Evolutionary conservation across 2,329 filamentous ascomycete species (phyloP), one percentile per base, ranked within the genome.

Genomic region (Fusarium incarnatum): DNA sequence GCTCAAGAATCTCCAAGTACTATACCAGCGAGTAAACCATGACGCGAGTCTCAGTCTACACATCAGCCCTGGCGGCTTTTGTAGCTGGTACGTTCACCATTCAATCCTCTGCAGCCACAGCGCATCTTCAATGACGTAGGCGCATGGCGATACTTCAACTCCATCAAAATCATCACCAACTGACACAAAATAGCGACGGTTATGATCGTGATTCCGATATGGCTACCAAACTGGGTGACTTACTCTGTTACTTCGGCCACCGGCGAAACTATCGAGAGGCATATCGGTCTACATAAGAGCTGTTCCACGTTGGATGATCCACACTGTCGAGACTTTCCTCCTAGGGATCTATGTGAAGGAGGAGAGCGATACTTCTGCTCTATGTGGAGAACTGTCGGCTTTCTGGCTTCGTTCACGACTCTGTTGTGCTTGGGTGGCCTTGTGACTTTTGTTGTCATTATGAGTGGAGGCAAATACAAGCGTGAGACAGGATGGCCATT

Each of bases 311-410:
- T 92, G 61, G 87, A 87, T 46, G 84, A 88, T 52, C 81, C 83
- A n/a, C 80, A 82, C 48, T 94, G 92, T 79, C 83, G 84, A 56
- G 67, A 71, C 16, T 81, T 79, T 50, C 80, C 79, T 18, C 72
- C 73, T 22, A 72, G 73, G 22, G 75, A 79, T 32, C 62, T 81
- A 25, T 83, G 81, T 61, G 74, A 77, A 25, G 79, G 75, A n/a
- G 78, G 74, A 27, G 87, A 91, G 73, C 86, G 89, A 54, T 89
- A 90, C 76, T 98, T 98, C 82, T 98, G 96, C 84, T 92, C 90
- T 74, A 92, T 97, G 86, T 99, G 95, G 95, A 88, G 92, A 63
- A 93, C 90, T 27, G 90, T 94, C 37, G 94, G 93, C 25, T 98
- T 98, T 81, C 81, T 97, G 70, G 94, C 97, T 83, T 92, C 91